Conservation (phyloP, 2,329 filamentous ascomycete species). For the Cadophora sp. region DNA sequence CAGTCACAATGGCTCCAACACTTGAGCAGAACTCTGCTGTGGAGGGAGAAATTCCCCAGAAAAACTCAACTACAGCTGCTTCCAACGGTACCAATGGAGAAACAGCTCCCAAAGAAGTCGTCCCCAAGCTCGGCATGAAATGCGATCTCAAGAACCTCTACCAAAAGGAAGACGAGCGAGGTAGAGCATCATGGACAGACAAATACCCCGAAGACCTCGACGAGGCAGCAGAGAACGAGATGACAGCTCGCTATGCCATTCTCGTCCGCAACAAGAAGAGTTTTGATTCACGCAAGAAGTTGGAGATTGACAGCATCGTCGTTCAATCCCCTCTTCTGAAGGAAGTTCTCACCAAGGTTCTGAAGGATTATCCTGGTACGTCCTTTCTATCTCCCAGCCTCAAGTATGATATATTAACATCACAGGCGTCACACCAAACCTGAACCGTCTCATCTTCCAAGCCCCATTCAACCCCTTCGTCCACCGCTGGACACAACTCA, state of each 20-base stretch:
- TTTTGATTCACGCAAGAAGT: conserved; percentile 64
- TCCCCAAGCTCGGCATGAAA: conserved; percentile 41
- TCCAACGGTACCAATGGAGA: conserved; percentile 24
- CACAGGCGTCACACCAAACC: conserved; percentile 61
- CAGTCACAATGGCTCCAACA: conserved; percentile 21
- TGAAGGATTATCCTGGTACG: conserved; percentile 37
- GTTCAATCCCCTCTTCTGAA: conserved; percentile 69
- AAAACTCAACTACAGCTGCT: not conserved
- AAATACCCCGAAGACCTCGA: conserved; percentile 60
- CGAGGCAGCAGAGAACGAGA: conserved; percentile 64
- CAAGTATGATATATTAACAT: conserved; percentile 34
- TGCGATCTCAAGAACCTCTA: conserved; percentile 56
- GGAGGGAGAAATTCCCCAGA: not conserved
- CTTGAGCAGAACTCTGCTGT: conserved; percentile 5
- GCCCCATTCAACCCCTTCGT: conserved; percentile 69
- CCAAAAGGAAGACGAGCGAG: conserved; percentile 57
- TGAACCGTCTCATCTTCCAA: conserved; percentile 66
- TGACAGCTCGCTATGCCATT: conserved; percentile 67
- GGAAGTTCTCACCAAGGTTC: conserved; percentile 54
- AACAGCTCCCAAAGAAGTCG: not conserved
- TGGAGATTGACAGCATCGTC: conserved; percentile 67
- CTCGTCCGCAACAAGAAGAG: conserved; percentile 64
- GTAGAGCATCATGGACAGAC: conserved; percentile 61
- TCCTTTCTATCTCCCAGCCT: not conserved
- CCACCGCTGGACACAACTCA: conserved; percentile 65